Percentiles rank a stretch among this genome's conserved stretches.
Conservation (phyloP, 2,329 filamentous ascomycete genomes). For the Colletotrichum tamarilloi region DNA sequence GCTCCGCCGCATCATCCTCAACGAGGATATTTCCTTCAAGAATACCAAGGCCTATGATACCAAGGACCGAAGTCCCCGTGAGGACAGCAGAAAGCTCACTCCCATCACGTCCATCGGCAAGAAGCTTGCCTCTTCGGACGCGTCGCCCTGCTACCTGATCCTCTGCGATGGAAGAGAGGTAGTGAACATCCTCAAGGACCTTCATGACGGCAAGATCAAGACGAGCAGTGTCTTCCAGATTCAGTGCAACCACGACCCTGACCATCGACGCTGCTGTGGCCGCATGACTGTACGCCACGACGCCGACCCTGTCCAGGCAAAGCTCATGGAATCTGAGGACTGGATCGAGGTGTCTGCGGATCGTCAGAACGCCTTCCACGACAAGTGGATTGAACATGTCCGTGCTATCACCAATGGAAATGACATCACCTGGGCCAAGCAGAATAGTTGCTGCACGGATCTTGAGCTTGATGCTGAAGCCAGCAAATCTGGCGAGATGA, state of each 20-base stretch:
- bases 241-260: constrained; percentile 66
- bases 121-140: constrained; percentile 49
- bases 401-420: not conserved
- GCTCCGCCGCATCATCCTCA: constrained; percentile 50
- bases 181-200: constrained; percentile 67
- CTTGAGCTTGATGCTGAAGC: not conserved
- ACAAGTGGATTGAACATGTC: constrained; percentile 24
- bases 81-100: not conserved
- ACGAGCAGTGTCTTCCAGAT: constrained; percentile 62
- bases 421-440: not conserved
- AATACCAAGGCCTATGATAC: not conserved
- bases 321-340: constrained; percentile 37
- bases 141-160: constrained; percentile 67
- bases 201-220: constrained; percentile 54
- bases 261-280: constrained; percentile 17
- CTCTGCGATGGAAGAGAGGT: constrained; percentile 62
- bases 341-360: constrained; percentile 44
- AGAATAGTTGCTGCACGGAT: constrained; percentile 20
- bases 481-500: not conserved
- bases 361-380: constrained; percentile 18
- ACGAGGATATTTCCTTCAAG: not conserved
- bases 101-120: not conserved
- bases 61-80: accelerated
- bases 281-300: not conserved
- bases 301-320: not conserved